These are phyloP conservation scores for Cryomyces minteri DNA, from an alignment of 495 filamentous ascomycete genomes.

Conservation along the genomic window DNA sequence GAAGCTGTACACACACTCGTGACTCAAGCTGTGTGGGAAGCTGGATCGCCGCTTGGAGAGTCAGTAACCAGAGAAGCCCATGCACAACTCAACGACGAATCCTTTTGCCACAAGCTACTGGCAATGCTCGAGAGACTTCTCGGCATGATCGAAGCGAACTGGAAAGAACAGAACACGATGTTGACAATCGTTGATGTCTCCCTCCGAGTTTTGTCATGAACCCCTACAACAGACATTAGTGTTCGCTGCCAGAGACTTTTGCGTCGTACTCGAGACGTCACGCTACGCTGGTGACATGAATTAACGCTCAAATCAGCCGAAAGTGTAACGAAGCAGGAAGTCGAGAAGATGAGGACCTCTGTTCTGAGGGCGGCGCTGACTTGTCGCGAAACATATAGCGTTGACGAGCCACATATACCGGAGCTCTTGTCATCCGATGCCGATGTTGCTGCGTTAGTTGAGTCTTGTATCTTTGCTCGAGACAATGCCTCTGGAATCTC, in stretches of 20 bases:
- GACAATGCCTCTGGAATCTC: not conserved
- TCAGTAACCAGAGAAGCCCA: slow-evolving; percentile 1
- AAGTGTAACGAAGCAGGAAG: too few species aligned
- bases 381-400: slow-evolving; percentile 8
- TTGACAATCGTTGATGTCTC: slow-evolving; percentile 3
- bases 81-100: not conserved
- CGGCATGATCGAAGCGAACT: slow-evolving; percentile 6
- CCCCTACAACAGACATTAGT: not conserved
- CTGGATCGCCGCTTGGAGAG: slow-evolving; percentile 1
- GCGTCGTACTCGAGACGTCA: too few species aligned
- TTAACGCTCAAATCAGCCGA: too few species aligned
- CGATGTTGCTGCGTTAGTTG: slow-evolving; percentile 3
- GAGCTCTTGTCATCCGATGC: not conserved
- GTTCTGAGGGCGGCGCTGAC: slow-evolving; percentile 1
- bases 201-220: slow-evolving; percentile 4
- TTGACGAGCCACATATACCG: slow-evolving; percentile 4
- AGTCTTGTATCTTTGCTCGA: slow-evolving; percentile 8
- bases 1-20: slow-evolving; percentile 7
- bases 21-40: slow-evolving; percentile 9
- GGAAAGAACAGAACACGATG: slow-evolving; percentile 8
- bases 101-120: not conserved
- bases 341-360: too few species aligned
- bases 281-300: too few species aligned
- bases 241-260: too few species aligned
- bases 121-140: slow-evolving; percentile 1